Base-by-base conservation (phyloP, 495 filamentous ascomycete genomes). In the Podospora pseudopauciseta region DNA sequence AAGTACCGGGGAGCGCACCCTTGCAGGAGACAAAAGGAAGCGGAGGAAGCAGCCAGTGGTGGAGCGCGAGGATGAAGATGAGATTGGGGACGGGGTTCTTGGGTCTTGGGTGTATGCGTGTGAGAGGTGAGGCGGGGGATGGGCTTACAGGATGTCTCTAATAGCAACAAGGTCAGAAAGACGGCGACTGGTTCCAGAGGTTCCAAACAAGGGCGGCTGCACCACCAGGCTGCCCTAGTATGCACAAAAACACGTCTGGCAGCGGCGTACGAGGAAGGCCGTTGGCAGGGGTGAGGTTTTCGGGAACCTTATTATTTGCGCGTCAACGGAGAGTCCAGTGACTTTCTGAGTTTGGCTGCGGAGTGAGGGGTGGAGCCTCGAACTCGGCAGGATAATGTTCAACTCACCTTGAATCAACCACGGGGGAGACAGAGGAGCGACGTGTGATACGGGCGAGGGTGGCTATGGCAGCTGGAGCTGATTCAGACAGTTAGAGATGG, bases 271-370 rank as follows among this genome's bases (percentile, higher is more conserved):
- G 57, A 68, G 67, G 70, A 61, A 66, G 54, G 59, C 63, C 63
- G 30, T 65, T 63, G 66, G 16, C 64, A 65, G 67, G 60, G 67
- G 67, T 72, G 66, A 55, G 64, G 60, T 68, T 68, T 67, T 70
- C 54, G 63, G 57, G 39, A 58, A 53, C 27, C 66, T 66, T 71
- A 68, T 73, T 72, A 67, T 73, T 72, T 74, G 70, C 72, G 72
- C 65, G 72, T 74, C 65, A 68, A 68, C 65, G 65, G 59, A 68
- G 65, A 60, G 34, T 26, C 34, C 32, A 44, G 23, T 30, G 30
- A 15, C 59, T 28, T 18, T 32, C n/a, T 34, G 39, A 54, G 34
- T 55, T 53, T 27, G 44, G 60, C 54, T 55, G 58, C 61, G 68
- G 56, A 63, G 65, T 63, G 66, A 65, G 62, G 62, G 71, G 63